Base-by-base conservation (phyloP, 2,329 filamentous ascomycete genomes). In the Pseudocercospora pini-densiflorae region DNA sequence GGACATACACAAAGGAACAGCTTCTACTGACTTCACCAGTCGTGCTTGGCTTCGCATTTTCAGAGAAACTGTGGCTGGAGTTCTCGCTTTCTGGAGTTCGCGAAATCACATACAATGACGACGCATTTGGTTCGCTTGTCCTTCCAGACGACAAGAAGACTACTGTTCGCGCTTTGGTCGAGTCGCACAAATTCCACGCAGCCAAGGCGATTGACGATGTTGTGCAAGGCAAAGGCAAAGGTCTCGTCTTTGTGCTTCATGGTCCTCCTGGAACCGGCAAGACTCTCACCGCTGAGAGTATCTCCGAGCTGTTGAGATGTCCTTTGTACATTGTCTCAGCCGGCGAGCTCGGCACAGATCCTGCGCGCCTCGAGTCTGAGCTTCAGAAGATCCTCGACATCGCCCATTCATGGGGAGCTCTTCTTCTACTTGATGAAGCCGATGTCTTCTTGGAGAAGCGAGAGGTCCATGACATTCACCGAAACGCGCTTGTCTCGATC, bases 61-160 rank as follows among this genome's bases (percentile, higher is more conserved):
- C 88, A 0, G 92, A 97, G 79, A 97, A 97, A 80, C 83, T 92
- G 9, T 97, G 93, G 94, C 86, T 97, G 0, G 92, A 97, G 77
- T 93, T 97, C 73, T 89, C 89, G 0, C 89, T 97, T 21, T 92
- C 90, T 0, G 89, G 90, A 0, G 86, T 97, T 68, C 86, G 87
- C 53, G 91, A 96, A 3, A 94, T 97, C 68, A 85, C 89, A 40
- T 97, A 92, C 92, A 94, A 97, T 73, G 88, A 91, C 49, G 85
- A 88, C 14, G 93, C 93, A 0, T 97, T 95, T 79, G 88, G 91
- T 58, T 93, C 90, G 0, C 83, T 97, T 31, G 92, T 97, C 0
- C 83, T 97, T 0, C 86, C 86, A 0, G 78, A 81, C 14, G 85
- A 85, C 66, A 86, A 89, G 73, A 90, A 90, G 75, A 84, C 84